Percentiles rank a stretch among this genome's conserved stretches.
These are phyloP conservation scores for Xylariaceae sp. DNA, from an alignment of 2,329 filamentous ascomycete genomes.

Conservation along the genomic window DNA sequence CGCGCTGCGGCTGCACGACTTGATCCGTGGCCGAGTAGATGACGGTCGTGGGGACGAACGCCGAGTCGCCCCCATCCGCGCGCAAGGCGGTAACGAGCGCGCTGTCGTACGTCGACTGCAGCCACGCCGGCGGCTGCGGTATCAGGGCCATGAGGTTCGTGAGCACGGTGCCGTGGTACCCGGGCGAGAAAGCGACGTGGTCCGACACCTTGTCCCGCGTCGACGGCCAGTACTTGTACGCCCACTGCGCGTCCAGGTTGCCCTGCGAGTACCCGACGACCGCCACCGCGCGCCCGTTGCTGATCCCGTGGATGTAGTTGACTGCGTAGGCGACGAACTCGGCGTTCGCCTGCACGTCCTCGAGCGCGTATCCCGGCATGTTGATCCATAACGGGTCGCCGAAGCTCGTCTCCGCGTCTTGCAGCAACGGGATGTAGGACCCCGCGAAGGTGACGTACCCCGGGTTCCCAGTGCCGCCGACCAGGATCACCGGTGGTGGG, in stretches of 20 bases:
- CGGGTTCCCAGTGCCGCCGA: conserved; percentile 55
- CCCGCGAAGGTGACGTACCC: conserved; percentile 48
- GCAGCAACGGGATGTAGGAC: conserved; percentile 54
- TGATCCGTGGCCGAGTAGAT: conserved; percentile 54
- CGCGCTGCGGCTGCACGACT: conserved; percentile 53
- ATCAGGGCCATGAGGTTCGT: conserved; percentile 28
- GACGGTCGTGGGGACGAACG: conserved; percentile 57
- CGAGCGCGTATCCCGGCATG: conserved; percentile 49
- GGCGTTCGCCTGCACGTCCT: conserved; percentile 53
- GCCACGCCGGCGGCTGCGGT: conserved; percentile 43
- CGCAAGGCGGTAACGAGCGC: too few species aligned
- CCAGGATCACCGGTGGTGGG: conserved; percentile 51
- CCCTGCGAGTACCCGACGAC: conserved; percentile 61
- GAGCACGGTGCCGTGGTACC: conserved; percentile 44
- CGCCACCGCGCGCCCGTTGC: conserved; percentile 41
- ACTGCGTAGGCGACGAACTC: conserved; percentile 62
- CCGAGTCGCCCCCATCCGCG: conserved; percentile 46
- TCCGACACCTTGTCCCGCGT: conserved; percentile 49
- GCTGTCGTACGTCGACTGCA: conserved; percentile 47
- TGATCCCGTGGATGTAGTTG: conserved; percentile 54
- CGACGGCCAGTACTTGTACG: conserved; percentile 59
- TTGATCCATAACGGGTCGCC: conserved; percentile 60
- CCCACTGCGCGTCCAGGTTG: conserved; percentile 58
- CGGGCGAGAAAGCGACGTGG: conserved; percentile 54
- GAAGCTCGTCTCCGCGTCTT: conserved; percentile 36